Evolutionary conservation across 148 eudicot genomes (phyloP).

Genomic region (Simmondsia chinensis): DNA sequence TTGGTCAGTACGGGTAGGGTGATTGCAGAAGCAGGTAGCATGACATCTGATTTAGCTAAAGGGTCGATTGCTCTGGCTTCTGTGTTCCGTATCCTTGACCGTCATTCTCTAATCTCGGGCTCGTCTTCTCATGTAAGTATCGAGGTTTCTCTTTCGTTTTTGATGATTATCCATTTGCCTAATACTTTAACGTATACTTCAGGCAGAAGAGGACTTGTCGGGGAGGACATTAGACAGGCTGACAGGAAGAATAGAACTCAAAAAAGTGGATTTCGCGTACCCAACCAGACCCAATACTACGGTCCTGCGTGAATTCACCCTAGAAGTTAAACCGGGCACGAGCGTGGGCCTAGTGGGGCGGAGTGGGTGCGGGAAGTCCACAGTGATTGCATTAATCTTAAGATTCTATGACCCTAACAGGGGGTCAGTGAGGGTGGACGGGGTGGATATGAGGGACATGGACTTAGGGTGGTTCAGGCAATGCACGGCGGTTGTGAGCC

Average conservation of each 20-base stretch:
- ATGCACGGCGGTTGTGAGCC: conserved; percentile 79
- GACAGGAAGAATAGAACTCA: conserved; percentile 57
- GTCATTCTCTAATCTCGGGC: conserved; percentile 40
- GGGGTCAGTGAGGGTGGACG: conserved; percentile 68
- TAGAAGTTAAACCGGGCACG: conserved; percentile 68
- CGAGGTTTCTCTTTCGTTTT: neutral
- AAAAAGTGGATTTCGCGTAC: conserved; percentile 65
- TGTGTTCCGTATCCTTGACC: conserved; percentile 64
- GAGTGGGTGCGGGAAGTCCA: conserved; percentile 96
- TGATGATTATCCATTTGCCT: neutral
- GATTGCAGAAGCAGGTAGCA: conserved; percentile 98
- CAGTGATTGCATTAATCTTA: conserved; percentile 63
- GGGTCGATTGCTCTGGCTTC: conserved; percentile 80
- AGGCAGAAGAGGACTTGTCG: conserved; percentile 21
- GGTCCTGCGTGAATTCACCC: conserved; percentile 41
- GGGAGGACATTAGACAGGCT: conserved; percentile 33
- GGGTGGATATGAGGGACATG: conserved; percentile 50
- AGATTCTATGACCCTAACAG: conserved; percentile 67
- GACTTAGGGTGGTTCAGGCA: conserved; percentile 64
- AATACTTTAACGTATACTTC: neutral
- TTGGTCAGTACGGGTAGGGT: conserved; percentile 92
- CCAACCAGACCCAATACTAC: conserved; percentile 45
- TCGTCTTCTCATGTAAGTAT: conserved; percentile 32
- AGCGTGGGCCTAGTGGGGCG: conserved; percentile 83
- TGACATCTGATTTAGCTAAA: conserved; percentile 89